phyloP scores from a whole-genome alignment of 176 grass and related monocot genomes.

The Bonia amplexicaulis region DNA sequence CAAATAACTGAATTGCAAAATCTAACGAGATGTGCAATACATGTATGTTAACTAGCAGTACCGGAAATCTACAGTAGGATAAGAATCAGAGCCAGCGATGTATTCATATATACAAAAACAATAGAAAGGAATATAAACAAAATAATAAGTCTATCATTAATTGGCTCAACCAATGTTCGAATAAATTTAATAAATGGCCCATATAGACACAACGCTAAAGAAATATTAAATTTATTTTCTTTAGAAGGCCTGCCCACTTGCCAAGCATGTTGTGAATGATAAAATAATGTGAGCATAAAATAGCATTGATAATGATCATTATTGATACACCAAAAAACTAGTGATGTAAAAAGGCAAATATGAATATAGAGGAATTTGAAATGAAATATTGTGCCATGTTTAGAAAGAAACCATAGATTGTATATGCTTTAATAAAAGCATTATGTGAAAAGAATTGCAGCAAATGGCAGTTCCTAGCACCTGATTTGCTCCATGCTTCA shows the following conservation, averaged over 20 bases:
- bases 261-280: not conserved
- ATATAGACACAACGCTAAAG: not conserved
- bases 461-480: conserved; percentile 40
- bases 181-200: not conserved
- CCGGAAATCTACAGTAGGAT: not conserved
- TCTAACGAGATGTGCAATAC: not conserved
- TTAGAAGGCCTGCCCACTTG: not conserved
- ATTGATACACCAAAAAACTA: not conserved
- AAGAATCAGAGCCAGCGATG: conserved; percentile 24
- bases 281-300: not conserved
- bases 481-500: conserved; percentile 96
- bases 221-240: not conserved
- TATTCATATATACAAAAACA: conserved; percentile 28
- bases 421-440: not conserved
- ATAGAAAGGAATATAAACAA: conserved; percentile 8
- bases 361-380: not conserved
- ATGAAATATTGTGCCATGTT: conserved; percentile 5
- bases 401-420: conserved; percentile 9
- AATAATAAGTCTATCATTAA: conserved; percentile 14
- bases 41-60: not conserved
- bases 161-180: not conserved
- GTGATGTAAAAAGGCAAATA: not conserved
- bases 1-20: conserved; percentile 8
- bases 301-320: not conserved
- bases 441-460: not conserved